Percentiles rank a stretch among this genome's conserved stretches.
phyloP scores from a whole-genome alignment of 176 grass and related monocot species.

The Dendrocalamus sinicus region DNA sequence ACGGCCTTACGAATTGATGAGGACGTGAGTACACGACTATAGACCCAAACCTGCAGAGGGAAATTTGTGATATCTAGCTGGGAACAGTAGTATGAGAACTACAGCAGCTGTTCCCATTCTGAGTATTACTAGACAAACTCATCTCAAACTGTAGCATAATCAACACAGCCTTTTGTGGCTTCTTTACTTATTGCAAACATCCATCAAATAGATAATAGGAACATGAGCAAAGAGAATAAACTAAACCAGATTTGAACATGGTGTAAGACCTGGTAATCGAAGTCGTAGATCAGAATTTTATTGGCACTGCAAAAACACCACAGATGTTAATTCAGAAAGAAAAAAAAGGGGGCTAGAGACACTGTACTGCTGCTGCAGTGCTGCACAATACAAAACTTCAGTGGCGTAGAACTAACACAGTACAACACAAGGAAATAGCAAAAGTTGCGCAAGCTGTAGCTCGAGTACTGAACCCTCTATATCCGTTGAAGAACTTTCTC shows the following conservation, averaged over 20 bases:
- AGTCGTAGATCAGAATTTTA: background rate
- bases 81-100: background rate
- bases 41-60: no score
- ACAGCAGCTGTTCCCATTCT: background rate
- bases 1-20: no score
- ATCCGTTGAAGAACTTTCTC: slow-evolving; percentile 82
- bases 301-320: slow-evolving; percentile 33
- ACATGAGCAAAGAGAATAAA: background rate
- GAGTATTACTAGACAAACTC: background rate
- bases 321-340: slow-evolving; percentile 16
- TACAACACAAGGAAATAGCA: slow-evolving; percentile 38
- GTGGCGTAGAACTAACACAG: slow-evolving; percentile 21
- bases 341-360: background rate
- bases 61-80: no score
- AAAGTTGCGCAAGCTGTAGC: background rate
- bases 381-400: slow-evolving; percentile 51
- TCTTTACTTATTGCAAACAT: background rate
- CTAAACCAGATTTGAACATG: background rate
- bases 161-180: background rate
- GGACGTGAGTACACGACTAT: no score
- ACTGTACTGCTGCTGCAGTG: slow-evolving; percentile 44
- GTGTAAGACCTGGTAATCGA: background rate
- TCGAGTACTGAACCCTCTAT: slow-evolving; percentile 19
- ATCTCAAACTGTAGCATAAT: background rate
- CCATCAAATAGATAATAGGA: background rate